Evolutionary conservation across 2,329 filamentous ascomycete genomes (phyloP).

Genomic region (Graphilbum sp.): DNA sequence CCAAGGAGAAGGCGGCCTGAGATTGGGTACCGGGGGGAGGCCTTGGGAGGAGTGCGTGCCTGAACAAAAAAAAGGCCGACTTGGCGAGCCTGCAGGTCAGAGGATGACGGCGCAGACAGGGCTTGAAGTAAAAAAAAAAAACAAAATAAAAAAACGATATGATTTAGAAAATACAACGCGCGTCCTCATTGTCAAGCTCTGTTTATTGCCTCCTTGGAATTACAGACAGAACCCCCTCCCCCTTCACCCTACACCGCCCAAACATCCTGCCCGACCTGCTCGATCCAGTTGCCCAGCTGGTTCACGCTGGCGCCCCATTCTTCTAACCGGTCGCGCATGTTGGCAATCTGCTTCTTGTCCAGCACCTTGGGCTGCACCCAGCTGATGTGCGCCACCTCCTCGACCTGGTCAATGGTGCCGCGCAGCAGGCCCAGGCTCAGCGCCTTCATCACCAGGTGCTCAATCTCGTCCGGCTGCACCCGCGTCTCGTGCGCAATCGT

Average conservation of each 20-base stretch:
- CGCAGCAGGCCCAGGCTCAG: conserved; percentile 77
- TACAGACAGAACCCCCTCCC: no score
- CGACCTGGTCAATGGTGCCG: conserved; percentile 93
- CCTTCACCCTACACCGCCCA: conserved; percentile 54
- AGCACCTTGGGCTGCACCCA: conserved; percentile 99
- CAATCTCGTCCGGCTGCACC: conserved; percentile 79
- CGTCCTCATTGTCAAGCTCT: no score
- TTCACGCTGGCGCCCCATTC: conserved; percentile 97
- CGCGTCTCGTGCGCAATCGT: conserved; percentile 87
- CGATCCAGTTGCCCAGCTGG: conserved; percentile 92
- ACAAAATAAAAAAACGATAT: no score
- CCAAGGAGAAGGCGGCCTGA: background rate
- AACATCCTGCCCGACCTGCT: conserved; percentile 82
- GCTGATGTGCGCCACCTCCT: conserved; percentile 83
- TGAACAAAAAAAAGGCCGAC: no score
- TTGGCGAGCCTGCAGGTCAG: no score
- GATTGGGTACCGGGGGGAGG: no score
- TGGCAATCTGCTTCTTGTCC: conserved; percentile 87
- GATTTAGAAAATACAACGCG: no score
- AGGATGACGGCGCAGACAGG: no score
- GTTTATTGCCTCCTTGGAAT: conserved; percentile 6
- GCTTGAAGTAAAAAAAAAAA: no score
- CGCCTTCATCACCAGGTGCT: conserved; percentile 99
- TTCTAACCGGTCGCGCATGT: conserved; percentile 71
- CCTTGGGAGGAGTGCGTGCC: no score